Percentiles rank a stretch among this genome's conserved stretches.
These are phyloP conservation scores for Talaromyces sp. DNA, from an alignment of 2,329 filamentous ascomycete genomes.

Conservation along the genomic window DNA sequence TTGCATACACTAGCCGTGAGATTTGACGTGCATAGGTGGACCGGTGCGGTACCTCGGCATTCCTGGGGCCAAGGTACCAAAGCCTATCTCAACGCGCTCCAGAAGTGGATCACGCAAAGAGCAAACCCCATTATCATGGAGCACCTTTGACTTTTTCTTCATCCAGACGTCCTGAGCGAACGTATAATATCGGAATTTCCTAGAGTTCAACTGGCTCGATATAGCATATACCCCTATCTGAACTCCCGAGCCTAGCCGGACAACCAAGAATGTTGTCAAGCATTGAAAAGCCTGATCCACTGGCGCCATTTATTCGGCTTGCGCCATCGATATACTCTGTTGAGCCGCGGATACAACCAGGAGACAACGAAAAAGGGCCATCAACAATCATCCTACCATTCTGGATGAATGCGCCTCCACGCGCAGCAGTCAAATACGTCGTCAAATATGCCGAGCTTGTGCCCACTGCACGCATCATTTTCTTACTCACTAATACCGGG, in stretches of 20 bases:
- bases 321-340: slow-evolving; percentile 39
- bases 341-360: slow-evolving; percentile 25
- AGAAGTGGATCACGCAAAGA: background rate
- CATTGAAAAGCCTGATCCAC: background rate
- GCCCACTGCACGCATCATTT: slow-evolving; percentile 43
- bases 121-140: background rate
- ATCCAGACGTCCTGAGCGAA: background rate
- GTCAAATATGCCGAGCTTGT: slow-evolving; percentile 42
- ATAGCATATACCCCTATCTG: background rate
- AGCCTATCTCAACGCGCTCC: background rate
- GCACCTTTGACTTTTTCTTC: background rate
- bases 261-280: background rate
- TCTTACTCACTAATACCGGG: slow-evolving; percentile 35
- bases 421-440: slow-evolving; percentile 49
- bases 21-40: background rate
- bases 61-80: background rate
- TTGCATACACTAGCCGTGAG: background rate
- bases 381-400: slow-evolving; percentile 45
- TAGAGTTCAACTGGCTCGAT: background rate
- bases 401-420: slow-evolving; percentile 48
- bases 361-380: slow-evolving; percentile 14
- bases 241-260: background rate
- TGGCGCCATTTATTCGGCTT: slow-evolving; percentile 25
- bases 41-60: background rate
- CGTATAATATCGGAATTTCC: background rate